Evolutionary conservation across 208 protist genomes (phyloP), one percentile per base, ranked within the genome.

Genomic region (Trypanosoma conorhini): DNA sequence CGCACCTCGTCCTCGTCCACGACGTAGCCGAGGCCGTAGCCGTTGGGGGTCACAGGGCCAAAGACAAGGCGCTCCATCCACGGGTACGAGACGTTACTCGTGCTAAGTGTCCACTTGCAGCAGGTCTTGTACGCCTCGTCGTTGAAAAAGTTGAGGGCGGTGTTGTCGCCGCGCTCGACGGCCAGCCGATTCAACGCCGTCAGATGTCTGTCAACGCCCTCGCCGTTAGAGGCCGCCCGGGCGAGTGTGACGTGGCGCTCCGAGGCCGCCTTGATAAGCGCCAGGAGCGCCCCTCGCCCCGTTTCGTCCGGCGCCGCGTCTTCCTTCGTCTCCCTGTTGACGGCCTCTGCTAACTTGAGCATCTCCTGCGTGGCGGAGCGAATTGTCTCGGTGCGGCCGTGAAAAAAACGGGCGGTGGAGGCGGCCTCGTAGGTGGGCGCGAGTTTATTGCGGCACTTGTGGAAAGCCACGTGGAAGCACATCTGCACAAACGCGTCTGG

Each of bases 1-100:
- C 85, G 93, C 52, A 97, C 77, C 51, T 86, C 71, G 12, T 96
- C 60, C n/a, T 82, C 86, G 59, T 93, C 83, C 21, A 98, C 71
- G 22, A 90, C 87, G 81, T 98, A 98, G n/a, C 88, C 91, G 5
- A 98, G 64, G 17, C 96, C 96, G 71, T 97, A 98, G 55, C 96
- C 94, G 76, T 95, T 88, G 55, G 71, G 70, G 22, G 74, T 74
- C 28, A 89, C 82, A 21, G 97, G 97, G 17, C 95, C 97, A 69
- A 98, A 93, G 1, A 82, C 86, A 72, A 92, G 91, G 56, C 85
- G 81, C 28, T 84, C 79, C 60, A 95, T 65, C 86, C 89, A 96
- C 63, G 90, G 83, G 46, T 69, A 54, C 42, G 71, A 91, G 66
- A 92, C 80, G 69, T 92, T 81, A 51, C 79, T 85, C 26, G 93